phyloP scores from a whole-genome alignment of 331 rosid species.

The Arachis monticola region DNA sequence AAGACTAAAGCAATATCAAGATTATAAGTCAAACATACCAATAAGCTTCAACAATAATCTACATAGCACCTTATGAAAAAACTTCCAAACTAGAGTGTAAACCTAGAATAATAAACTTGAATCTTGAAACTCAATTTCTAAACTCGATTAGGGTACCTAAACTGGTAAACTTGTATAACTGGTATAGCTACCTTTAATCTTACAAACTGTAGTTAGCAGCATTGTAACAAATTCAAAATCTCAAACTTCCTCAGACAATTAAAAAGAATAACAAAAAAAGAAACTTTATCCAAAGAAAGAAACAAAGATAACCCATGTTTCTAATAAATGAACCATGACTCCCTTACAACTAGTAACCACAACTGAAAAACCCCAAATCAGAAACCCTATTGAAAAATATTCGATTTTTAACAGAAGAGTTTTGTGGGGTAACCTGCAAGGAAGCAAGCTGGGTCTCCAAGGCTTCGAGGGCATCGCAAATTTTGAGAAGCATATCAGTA shows the following conservation, averaged over 20 bases:
- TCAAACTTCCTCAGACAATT: not conserved
- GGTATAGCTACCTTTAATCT: not conserved
- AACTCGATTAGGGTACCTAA: no score
- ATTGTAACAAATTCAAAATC: constrained; percentile 13
- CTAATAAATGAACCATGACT: constrained; percentile 1
- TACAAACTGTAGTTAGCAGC: constrained; percentile 6
- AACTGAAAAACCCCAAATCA: not conserved
- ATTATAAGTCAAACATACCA: not conserved
- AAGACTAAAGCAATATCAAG: not conserved
- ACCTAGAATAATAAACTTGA: not conserved
- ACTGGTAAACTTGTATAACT: not conserved
- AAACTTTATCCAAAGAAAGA: not conserved
- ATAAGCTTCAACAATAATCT: constrained; percentile 5
- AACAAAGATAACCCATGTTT: constrained; percentile 1
- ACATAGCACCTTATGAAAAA: constrained; percentile 3
- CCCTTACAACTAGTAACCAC: constrained; percentile 23
- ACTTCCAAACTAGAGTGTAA: no score
- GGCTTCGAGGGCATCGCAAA: constrained; percentile 82
- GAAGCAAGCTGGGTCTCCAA: constrained; percentile 87
- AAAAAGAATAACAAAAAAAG: not conserved
- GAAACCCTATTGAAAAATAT: constrained; percentile 35
- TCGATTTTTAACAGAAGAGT: not conserved
- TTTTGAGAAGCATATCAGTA: constrained; percentile 64
- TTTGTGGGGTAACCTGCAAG: constrained; percentile 62
- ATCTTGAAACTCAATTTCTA: no score